Percentiles rank a stretch among this genome's conserved stretches.
Evolutionary conservation across 2,329 filamentous ascomycete genomes (phyloP).

Genomic region (Nothomitra cinnamomea): DNA sequence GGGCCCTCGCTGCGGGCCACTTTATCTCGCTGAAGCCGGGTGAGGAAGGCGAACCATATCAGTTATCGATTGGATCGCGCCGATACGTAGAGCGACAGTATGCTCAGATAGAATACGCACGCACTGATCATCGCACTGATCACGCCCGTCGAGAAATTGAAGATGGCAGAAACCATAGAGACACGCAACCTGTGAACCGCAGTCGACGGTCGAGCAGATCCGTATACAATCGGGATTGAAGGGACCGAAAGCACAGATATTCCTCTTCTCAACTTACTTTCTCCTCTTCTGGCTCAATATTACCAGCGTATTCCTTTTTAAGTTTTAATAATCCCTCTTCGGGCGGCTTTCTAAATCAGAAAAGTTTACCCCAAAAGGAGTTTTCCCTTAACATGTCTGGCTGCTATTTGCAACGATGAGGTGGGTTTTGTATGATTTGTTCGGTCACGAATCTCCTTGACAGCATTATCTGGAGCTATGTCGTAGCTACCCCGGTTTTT

Average conservation of each 20-base stretch:
- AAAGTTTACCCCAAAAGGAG: conserved; percentile 2
- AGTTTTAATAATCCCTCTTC: background rate
- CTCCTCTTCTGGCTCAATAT: conserved; percentile 1
- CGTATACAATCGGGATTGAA: background rate
- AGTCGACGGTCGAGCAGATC: conserved; percentile 4
- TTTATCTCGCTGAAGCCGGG: conserved; percentile 4
- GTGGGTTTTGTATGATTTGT: conserved; percentile 1
- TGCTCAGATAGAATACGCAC: conserved; percentile 6
- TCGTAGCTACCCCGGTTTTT: background rate
- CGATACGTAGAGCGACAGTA: conserved; percentile 2
- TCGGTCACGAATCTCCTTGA: too few relatives aligned
- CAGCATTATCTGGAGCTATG: too few relatives aligned
- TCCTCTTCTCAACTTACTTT: background rate
- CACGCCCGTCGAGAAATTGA: conserved; percentile 1
- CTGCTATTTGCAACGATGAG: background rate
- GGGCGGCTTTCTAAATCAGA: conserved; percentile 3
- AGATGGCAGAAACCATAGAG: conserved; percentile 2
- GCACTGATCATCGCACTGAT: background rate
- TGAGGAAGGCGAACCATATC: conserved; percentile 3
- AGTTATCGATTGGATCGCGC: conserved; percentile 5
- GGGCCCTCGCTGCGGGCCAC: background rate
- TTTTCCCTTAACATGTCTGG: background rate
- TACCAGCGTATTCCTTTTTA: conserved; percentile 1
- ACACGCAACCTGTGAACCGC: background rate
- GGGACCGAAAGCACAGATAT: background rate